Evolutionary conservation across 495 filamentous ascomycete species (phyloP), one percentile per base, ranked within the genome.

Genomic region (Daldinia caldariorum): DNA sequence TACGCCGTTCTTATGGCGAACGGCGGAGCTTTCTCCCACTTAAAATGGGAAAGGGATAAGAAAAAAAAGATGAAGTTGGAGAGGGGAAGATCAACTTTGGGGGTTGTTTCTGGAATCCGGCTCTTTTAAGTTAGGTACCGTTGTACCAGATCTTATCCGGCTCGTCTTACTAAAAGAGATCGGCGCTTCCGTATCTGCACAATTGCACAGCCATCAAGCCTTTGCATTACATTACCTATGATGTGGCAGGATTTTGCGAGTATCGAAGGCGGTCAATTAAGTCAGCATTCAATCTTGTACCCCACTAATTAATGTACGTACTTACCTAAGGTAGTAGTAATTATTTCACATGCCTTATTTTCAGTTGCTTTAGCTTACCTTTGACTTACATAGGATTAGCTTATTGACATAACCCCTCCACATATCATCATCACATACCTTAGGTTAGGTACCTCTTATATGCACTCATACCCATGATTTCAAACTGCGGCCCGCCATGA

Each of bases 401-500:
- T 51, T 32, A 31, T n/a, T 16, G 12, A 53, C 26, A 26, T 32
- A 29, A 31, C 22, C 31, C 20, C 26, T 31, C 49, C 20, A 31
- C 26, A 31, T n/a, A 31, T 26, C 31, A 53, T 29, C 26, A 3
- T 14, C 1, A 3, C 12, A 14, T n/a, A 43, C 16, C 16, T 43
- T 6, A n/a, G 12, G 39, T 43, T 12, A 1, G 26, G 26, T 26
- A 26, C 26, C 26, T 26, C 2, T n/a, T n/a, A 14, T 26, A 43
- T 18, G 39, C 12, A 43, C 12, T 18, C 16, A 1, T 3, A n/a
- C 56, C 69, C 38, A 71, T 62, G 58, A 67, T 16, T 53, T 58
- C 39, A 6, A 26, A 14, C 31, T 37, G 26, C 9, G 43, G 32
- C 14, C 73, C 74, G 78, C 66, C 63, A 99, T 99, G 95, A 98